Conservation (phyloP, 78 protist genomes). For the Polysphondylium violaceum region DNA sequence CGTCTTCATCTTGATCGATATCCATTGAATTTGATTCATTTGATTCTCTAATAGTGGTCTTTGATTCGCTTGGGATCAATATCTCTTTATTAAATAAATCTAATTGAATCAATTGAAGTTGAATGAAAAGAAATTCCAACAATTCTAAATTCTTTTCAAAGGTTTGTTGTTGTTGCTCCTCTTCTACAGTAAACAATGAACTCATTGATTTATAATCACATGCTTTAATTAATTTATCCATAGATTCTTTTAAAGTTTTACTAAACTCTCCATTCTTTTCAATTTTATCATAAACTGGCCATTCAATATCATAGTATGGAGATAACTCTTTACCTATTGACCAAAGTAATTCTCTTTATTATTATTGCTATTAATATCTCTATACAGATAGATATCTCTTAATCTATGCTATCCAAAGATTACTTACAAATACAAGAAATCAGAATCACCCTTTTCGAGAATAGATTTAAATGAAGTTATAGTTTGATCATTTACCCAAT, state of each 20-base stretch:
- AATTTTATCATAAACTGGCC: slow-evolving; percentile 36
- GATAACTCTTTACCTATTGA: slow-evolving; percentile 68
- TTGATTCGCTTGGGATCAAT: background rate
- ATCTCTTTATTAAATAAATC: slow-evolving; percentile 44
- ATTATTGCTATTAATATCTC: slow-evolving; percentile 5
- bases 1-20: background rate
- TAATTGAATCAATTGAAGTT: slow-evolving; percentile 57
- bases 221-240: slow-evolving; percentile 18
- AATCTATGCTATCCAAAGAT: too few relatives aligned
- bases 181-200: too few relatives aligned
- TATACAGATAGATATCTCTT: too few relatives aligned
- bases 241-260: background rate
- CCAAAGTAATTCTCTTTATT: slow-evolving; percentile 58
- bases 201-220: background rate
- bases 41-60: background rate
- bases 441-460: slow-evolving; percentile 46
- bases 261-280: slow-evolving; percentile 27
- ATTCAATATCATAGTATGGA: slow-evolving; percentile 49
- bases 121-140: slow-evolving; percentile 35
- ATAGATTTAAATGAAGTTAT: slow-evolving; percentile 53
- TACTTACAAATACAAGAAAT: slow-evolving; percentile 53
- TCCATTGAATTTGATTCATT: background rate
- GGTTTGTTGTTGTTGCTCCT: background rate
- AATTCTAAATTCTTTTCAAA: background rate
- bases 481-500: slow-evolving; percentile 77